These are phyloP conservation scores for Irpex sp. DNA, from an alignment of 1,284 basidiomycete species.

Conservation along the genomic window DNA sequence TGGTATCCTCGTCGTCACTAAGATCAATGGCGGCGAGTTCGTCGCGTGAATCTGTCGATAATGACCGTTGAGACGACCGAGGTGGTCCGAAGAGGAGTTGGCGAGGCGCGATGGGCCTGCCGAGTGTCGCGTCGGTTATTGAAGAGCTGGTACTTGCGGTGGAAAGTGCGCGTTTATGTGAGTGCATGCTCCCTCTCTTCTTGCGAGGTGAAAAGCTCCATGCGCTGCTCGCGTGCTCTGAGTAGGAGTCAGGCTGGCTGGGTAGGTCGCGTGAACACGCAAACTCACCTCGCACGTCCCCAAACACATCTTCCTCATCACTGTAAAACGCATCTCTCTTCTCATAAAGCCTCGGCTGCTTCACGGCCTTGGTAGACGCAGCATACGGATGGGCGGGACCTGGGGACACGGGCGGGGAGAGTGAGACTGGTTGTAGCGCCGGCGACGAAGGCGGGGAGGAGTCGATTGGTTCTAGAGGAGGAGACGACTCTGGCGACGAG, in stretches of 20 bases:
- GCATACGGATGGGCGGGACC: constrained; percentile 24
- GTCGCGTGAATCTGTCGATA: background rate
- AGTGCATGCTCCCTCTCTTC: background rate
- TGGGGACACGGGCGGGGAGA: constrained; percentile 23
- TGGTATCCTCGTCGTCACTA: constrained; percentile 4
- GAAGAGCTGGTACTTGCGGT: constrained; percentile 10
- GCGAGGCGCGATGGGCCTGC: background rate
- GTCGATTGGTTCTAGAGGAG: constrained; percentile 16
- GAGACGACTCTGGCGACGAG: constrained; percentile 21
- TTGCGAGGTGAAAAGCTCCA: background rate
- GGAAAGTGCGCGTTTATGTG: constrained; percentile 8
- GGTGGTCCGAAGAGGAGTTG: background rate
- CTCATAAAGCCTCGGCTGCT: constrained; percentile 22
- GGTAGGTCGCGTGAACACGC: background rate
- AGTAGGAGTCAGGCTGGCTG: background rate
- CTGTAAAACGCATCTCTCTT: constrained; percentile 6
- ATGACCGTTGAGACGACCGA: background rate
- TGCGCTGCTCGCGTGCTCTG: background rate
- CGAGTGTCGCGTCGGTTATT: constrained; percentile 7
- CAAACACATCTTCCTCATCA: background rate
- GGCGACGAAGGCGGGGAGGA: constrained; percentile 23
- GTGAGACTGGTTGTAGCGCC: constrained; percentile 5
- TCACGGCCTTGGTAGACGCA: constrained; percentile 24
- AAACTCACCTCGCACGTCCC: background rate
- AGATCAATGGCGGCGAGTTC: background rate